Percentiles rank a stretch among this genome's conserved stretches.
Conservation (phyloP, 129 eudicot species). For the Pittosporum tobira region DNA sequence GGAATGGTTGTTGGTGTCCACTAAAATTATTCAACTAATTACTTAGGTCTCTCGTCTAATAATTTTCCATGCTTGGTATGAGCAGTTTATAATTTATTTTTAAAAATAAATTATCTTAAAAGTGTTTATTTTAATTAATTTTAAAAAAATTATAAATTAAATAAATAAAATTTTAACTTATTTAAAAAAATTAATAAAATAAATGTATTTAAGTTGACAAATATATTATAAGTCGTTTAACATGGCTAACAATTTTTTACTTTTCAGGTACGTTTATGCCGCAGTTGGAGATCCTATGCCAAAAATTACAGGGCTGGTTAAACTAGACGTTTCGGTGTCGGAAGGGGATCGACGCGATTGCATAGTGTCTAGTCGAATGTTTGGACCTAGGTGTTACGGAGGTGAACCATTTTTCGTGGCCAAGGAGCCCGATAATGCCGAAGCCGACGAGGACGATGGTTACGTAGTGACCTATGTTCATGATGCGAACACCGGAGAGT, state of each 20-base stretch:
- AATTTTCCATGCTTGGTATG: too few relatives aligned
- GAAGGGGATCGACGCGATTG: conserved; percentile 13
- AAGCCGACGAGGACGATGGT: conserved; percentile 43
- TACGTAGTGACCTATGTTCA: conserved; percentile 28
- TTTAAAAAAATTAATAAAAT: too few relatives aligned
- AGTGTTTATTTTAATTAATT: too few relatives aligned
- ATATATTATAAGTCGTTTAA: too few relatives aligned
- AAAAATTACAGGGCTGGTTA: conserved; percentile 32
- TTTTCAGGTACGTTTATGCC: conserved; percentile 29
- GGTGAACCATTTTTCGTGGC: conserved; percentile 47
- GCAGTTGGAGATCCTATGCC: conserved; percentile 29
- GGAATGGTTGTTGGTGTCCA: too few relatives aligned
- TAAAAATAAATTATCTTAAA: too few relatives aligned
- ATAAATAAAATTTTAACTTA: too few relatives aligned
- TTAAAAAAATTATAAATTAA: too few relatives aligned
- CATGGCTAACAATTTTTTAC: neutral
- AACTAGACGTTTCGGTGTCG: conserved; percentile 24
- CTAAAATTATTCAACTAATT: too few relatives aligned
- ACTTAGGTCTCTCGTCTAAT: too few relatives aligned
- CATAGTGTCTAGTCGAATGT: conserved; percentile 30
- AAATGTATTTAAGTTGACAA: too few relatives aligned
- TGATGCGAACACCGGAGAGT: conserved; percentile 27
- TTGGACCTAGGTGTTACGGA: conserved; percentile 39
- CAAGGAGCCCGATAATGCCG: conserved; percentile 23
- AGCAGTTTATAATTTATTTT: too few relatives aligned